Base-by-base conservation (phyloP, 306 rosid species). In the Benincasa hispida region DNA sequence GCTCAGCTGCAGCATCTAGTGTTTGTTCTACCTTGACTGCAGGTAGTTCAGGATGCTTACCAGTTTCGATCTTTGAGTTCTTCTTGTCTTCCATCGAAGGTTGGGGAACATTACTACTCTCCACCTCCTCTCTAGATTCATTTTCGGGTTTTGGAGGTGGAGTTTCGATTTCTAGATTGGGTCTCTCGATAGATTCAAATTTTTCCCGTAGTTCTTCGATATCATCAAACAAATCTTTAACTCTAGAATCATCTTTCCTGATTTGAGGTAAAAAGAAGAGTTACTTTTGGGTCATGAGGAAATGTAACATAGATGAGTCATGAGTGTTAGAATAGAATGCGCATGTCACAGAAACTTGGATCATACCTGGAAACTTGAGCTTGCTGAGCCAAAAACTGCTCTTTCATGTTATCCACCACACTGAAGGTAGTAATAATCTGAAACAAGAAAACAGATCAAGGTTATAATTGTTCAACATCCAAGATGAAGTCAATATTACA, bases 381-480 rank as follows among this genome's bases (percentile, higher is more conserved):
- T 28, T 81, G 83, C 76, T 82, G 93, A 84, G 90, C 89, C 60
- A 86, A 87, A 85, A 90, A 92, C 69, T 95, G 98, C 80, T 89
- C 92, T 76, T 90, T 92, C 97, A 92, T 89, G 87, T 89, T 88
- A 85, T 95, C 98, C 80, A 95, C 93, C 41, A 92, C 99, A 78
- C 98, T 90, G 89, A 95, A 92, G 81, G 93, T 95, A 70, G 99
- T 86, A 80, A 95, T 87, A 63, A 95, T 90, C 99, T 95, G 92
- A 79, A 86, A 82, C 63, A 86, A 78, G 17, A 69, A 24, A 59
- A 83, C 48, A n/a, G 18, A 50, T 72, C 8, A 18, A 50, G 76
- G 76, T 72, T 62, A 8, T 17, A 48, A 50, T 47, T 72, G 57
- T 72, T 45, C 76, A 25, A 18, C 27, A 28, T 27, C 22, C 39